Base-by-base conservation (phyloP, 1,284 basidiomycete species). In the Ganoderma sinense region DNA sequence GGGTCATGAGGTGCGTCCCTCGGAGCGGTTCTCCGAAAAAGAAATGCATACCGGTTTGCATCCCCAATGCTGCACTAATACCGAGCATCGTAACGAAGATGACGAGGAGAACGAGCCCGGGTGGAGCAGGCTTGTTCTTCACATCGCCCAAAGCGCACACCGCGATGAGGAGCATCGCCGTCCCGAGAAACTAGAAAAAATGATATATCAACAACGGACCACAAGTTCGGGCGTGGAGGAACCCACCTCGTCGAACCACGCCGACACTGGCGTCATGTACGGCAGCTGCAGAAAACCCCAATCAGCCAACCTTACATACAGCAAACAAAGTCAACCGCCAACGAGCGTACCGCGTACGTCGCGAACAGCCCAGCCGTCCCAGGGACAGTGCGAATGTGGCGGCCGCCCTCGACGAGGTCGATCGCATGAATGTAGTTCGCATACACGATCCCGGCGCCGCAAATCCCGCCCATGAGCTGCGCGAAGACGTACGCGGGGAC, bases 341-440 rank as follows among this genome's bases (percentile, higher is more conserved):
- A 1, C 6, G 36, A 36, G 36, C 18, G 8, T 20, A 31, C 43
- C 8, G 26, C 23, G 60, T 90, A 92, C 0, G 93, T 94, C 4
- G 87, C 86, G 75, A 95, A 95, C 26, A 94, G 80, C 16, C 85
- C 80, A 0, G 90, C 93, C 0, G 94, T 94, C 20, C 84, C 84
- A 3, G 77, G 78, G 26, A 93, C 85, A 6, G 92, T 94, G 18
- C 93, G 88, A 23, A 90, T 80, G 18, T 82, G 80, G 1, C 78
- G 70, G 2, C 88, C 89, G 39, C 92, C 92, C 78, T 95, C 92
- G 71, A 87, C 86, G 59, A 90, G 78, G 75, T 90, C 86, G 75
- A 96, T 92, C 43, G 91, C 91, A 77, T 93, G 88, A 74, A 88
- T 87, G 76, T 95, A 96, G 78, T 93, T 92, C 8, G 85, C 91